Evolutionary conservation across 129 eudicot genomes (phyloP).

Genomic region (Lactuca sativa): DNA sequence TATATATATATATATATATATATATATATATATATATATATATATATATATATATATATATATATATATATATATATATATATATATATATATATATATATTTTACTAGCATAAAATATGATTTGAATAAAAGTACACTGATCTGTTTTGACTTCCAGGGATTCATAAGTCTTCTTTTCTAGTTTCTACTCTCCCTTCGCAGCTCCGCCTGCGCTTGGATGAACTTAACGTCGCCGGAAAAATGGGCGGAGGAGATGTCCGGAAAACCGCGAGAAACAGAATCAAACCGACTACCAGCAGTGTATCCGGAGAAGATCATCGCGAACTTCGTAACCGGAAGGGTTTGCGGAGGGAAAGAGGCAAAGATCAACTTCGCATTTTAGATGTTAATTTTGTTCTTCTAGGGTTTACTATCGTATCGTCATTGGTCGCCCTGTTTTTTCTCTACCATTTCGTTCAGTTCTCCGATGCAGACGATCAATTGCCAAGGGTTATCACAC

Average conservation of each 20-base stretch:
- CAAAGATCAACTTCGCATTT: conserved; percentile 41
- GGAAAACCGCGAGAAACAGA: conserved; percentile 53
- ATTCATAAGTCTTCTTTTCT: not conserved
- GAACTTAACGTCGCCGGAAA: conserved; percentile 28
- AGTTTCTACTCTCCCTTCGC: not conserved
- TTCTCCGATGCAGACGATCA: conserved; percentile 31
- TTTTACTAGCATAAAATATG: no score
- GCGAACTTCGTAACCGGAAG: conserved; percentile 27
- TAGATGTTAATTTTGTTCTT: conserved; percentile 38
- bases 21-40: no score
- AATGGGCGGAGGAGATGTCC: conserved; percentile 43
- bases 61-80: no score
- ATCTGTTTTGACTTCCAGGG: conserved; percentile 18
- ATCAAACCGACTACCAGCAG: conserved; percentile 34
- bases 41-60: no score
- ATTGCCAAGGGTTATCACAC: conserved; percentile 80
- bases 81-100: no score
- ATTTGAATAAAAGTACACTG: not conserved
- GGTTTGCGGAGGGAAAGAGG: conserved; percentile 30
- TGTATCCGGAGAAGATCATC: conserved; percentile 31
- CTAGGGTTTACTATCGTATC: conserved; percentile 38
- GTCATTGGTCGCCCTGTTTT: conserved; percentile 35
- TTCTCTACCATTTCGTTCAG: conserved; percentile 39
- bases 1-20: no score
- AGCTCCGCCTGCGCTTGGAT: conserved; percentile 25